Base-by-base conservation (phyloP, 257 asterid genomes). In the Nicotiana attenuata region DNA sequence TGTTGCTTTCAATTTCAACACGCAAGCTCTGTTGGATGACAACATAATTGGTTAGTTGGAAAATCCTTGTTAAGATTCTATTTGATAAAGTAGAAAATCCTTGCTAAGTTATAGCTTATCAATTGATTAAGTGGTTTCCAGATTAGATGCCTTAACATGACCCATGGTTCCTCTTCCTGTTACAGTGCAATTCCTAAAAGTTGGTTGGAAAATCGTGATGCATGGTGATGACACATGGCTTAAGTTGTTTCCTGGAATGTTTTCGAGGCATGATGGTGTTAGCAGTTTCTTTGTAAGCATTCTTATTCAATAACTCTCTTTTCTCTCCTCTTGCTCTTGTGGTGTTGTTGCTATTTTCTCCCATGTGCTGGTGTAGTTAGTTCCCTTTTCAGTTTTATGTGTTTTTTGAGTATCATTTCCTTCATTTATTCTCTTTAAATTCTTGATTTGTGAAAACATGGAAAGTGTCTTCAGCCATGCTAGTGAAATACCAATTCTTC, bases 221-320 rank as follows among this genome's bases (percentile, higher is more conserved):
- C 95, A 89, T 84, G 98, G 99, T 79, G 99, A 95, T 85, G 97
- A 92, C 41, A 95, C 99, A 77, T 95, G 98, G 99, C 92, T 93
- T 80, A 93, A 95, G 88, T 81, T 95, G 90, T 95, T 95, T 85
- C 99, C 99, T 33, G 65, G 89, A 82, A 89, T 90, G 95, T 92
- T 95, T 82, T 83, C 87, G 10, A 91, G 94, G 88, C 94, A 90
- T 85, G 99, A 95, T 82, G 99, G 98, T 31, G 97, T 95, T 84
- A 91, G 92, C 94, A 95, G 98, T 86, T 95, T 95, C 87, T 95
- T 93, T 85, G 99, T 95, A 87, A 90, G 52, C 77, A 80, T 80
- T 66, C 76, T n/a, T 65, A 47, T 45, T 64, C 52, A 11, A 31
- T 41, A 65, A 28, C 14, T 16, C 5, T 50, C 0, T 15, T 79